phyloP scores from a whole-genome alignment of 2,329 filamentous ascomycete genomes.

The Pseudocercospora crystallina region DNA sequence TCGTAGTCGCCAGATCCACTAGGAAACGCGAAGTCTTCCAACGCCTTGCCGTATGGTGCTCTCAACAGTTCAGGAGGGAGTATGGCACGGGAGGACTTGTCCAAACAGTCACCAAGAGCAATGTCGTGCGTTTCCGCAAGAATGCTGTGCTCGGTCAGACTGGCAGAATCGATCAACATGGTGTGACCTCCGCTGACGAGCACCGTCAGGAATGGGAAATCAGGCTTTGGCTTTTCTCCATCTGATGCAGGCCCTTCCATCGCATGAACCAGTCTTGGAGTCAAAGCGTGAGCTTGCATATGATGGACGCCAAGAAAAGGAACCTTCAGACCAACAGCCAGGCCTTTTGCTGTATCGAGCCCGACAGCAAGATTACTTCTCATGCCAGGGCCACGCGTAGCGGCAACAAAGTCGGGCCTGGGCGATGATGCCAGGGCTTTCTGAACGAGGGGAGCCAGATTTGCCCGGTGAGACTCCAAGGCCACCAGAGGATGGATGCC shows the following conservation, averaged over 20 bases:
- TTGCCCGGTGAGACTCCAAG: conserved; percentile 70
- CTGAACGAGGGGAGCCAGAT: conserved; percentile 67
- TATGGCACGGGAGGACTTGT: conserved; percentile 79
- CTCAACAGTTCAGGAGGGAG: conserved; percentile 63
- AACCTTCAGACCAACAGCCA: conserved; percentile 78
- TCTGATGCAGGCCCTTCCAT: conserved; percentile 4
- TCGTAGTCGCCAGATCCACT: conserved; percentile 44
- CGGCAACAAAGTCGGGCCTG: conserved; percentile 78
- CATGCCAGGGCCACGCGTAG: conserved; percentile 91
- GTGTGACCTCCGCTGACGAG: conserved; percentile 93
- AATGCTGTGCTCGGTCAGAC: conserved; percentile 68
- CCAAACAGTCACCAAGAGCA: conserved; percentile 85
- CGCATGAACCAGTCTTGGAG: conserved; percentile 65
- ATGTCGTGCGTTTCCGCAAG: conserved; percentile 74
- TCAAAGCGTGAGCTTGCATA: conserved; percentile 95
- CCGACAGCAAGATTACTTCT: conserved; percentile 73
- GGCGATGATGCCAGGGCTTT: conserved; percentile 47
- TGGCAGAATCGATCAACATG: conserved; percentile 72
- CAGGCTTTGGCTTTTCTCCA: conserved; percentile 40
- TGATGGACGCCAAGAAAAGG: conserved; percentile 88
- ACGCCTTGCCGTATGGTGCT: conserved; percentile 75
- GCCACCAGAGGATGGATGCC: conserved; percentile 80
- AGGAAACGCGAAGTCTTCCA: conserved; percentile 79
- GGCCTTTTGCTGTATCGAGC: conserved; percentile 80
- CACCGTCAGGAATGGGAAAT: conserved; percentile 82